These are phyloP conservation scores for Leccinum longicurvipes DNA, from an alignment of 768 basidiomycete species.

Conservation along the genomic window DNA sequence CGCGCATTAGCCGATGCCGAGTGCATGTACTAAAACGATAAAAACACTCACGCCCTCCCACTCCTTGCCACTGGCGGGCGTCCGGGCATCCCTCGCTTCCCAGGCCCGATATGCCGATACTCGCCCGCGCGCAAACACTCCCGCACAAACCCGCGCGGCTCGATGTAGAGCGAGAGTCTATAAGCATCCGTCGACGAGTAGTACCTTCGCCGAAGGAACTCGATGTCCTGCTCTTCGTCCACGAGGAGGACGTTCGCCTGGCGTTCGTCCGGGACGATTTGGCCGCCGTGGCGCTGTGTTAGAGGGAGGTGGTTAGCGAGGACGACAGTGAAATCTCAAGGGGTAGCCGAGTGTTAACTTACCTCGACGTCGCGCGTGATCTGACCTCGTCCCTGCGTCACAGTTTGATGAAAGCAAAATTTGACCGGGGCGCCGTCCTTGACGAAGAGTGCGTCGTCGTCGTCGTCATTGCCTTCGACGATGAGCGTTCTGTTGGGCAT, in stretches of 20 bases:
- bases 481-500: not conserved
- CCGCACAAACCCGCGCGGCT: constrained; percentile 26
- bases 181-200: constrained; percentile 20
- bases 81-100: constrained; percentile 24
- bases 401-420: constrained; percentile 28
- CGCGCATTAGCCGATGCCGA: not conserved
- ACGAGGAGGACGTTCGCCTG: constrained; percentile 26
- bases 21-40: not conserved
- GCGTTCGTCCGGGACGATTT: constrained; percentile 14
- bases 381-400: constrained; percentile 17
- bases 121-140: constrained; percentile 12
- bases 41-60: constrained; percentile 6
- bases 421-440: constrained; percentile 21
- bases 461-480: constrained; percentile 2
- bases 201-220: constrained; percentile 22
- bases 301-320: not conserved
- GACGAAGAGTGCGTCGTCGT: constrained; percentile 16
- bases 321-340: not conserved
- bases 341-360: not conserved
- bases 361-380: constrained; percentile 25
- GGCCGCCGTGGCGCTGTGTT: constrained; percentile 22
- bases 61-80: not conserved
- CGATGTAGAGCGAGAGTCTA: constrained; percentile 20
- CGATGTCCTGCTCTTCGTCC: constrained; percentile 28
- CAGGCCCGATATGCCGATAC: constrained; percentile 12